phyloP scores from a whole-genome alignment of 805 yeast species.

The Saturnispora zaruensis region DNA sequence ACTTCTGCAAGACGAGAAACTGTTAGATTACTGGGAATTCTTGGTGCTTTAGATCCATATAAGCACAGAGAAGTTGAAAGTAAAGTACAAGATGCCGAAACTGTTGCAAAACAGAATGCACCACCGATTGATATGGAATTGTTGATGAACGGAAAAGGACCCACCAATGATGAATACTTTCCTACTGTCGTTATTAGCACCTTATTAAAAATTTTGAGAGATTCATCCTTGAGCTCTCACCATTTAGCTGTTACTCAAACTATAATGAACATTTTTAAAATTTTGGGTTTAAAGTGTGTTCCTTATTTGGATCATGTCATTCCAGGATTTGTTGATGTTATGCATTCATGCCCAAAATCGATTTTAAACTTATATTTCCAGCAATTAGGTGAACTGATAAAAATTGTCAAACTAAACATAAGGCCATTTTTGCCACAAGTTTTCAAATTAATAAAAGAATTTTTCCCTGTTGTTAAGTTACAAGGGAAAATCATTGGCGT shows the following conservation, averaged over 20 bases:
- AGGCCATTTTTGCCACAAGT: conserved; percentile 73
- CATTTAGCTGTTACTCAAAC: conserved; percentile 94
- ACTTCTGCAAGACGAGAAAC: conserved; percentile 75
- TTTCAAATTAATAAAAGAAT: conserved; percentile 66
- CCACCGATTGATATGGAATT: conserved; percentile 87
- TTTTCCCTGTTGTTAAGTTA: conserved; percentile 51
- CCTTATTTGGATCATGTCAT: conserved; percentile 81
- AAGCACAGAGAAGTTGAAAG: conserved; percentile 88
- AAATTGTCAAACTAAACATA: conserved; percentile 83
- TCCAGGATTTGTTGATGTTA: conserved; percentile 78
- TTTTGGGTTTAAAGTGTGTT: conserved; percentile 81
- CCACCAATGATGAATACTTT: conserved; percentile 84
- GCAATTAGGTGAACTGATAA: conserved; percentile 70
- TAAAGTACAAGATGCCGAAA: conserved; percentile 26
- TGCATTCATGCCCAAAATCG: conserved; percentile 71
- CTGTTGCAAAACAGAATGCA: conserved; percentile 65
- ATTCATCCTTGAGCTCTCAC: conserved; percentile 74
- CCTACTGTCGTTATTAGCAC: conserved; percentile 91
- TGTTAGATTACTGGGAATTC: conserved; percentile 78
- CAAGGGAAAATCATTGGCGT: conserved; percentile 74
- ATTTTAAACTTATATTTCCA: conserved; percentile 84
- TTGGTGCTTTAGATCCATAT: conserved; percentile 96
- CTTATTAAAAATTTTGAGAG: conserved; percentile 74
- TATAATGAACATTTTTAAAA: conserved; percentile 81
- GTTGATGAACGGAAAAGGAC: conserved; percentile 89